Evolutionary conservation across 352 stramenopile species (phyloP).

Genomic region (Hyaloperonospora arabidopsidis): DNA sequence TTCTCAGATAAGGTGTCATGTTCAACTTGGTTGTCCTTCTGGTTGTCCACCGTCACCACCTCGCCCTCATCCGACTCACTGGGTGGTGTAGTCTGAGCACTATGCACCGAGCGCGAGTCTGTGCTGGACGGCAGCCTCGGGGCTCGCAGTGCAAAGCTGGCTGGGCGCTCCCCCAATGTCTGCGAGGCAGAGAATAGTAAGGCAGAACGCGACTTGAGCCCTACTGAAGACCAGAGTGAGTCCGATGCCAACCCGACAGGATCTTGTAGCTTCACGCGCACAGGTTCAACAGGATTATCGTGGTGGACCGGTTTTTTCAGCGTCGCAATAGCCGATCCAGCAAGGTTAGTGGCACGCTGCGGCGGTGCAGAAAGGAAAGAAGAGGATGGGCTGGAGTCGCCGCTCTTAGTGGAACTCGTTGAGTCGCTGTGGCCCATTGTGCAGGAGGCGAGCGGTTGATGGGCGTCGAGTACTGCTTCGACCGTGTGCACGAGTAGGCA

Average conservation of each 20-base stretch:
- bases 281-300: constrained; percentile 41
- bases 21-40: constrained; percentile 27
- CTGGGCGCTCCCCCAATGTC: constrained; percentile 15
- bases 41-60: constrained; percentile 30
- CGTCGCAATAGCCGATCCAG: constrained; percentile 5
- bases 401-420: constrained; percentile 38
- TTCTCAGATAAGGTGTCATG: constrained; percentile 16
- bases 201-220: constrained; percentile 36
- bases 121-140: constrained; percentile 18
- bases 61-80: constrained; percentile 26
- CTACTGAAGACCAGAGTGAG: constrained; percentile 57
- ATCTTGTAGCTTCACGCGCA: constrained; percentile 53
- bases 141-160: constrained; percentile 23
- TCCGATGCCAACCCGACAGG: constrained; percentile 31
- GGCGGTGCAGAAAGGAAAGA: constrained; percentile 1
- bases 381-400: constrained; percentile 7
- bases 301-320: constrained; percentile 35
- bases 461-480: constrained; percentile 6
- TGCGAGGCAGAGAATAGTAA: constrained; percentile 43
- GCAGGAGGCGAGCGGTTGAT: constrained; percentile 6
- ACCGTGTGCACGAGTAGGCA: no score
- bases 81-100: constrained; percentile 16
- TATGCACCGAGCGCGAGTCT: constrained; percentile 23
- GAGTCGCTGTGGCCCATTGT: constrained; percentile 36
- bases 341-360: constrained; percentile 9